phyloP scores from a whole-genome alignment of 2,329 filamentous ascomycete species.

The Cladosporium austrohemisphaericum region DNA sequence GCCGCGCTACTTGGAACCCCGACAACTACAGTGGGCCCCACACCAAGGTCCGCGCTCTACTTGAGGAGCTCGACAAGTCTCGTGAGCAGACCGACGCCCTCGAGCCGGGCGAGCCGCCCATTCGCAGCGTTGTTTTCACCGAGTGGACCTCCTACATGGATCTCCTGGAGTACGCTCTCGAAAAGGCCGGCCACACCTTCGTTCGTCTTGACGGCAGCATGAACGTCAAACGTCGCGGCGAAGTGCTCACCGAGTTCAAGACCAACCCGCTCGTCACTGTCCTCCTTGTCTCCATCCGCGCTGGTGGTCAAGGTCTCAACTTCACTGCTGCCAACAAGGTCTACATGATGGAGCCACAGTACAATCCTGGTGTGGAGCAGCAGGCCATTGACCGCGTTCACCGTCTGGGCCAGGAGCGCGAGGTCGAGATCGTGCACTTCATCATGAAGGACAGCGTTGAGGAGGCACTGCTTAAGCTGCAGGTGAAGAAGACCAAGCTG shows the following conservation, averaged over 20 bases:
- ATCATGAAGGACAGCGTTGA: conserved; percentile 91
- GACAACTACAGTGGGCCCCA: conserved; percentile 78
- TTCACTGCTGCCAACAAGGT: conserved; percentile 80
- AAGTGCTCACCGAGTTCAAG: conserved; percentile 73
- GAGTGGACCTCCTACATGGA: conserved; percentile 95
- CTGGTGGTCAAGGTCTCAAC: conserved; percentile 87
- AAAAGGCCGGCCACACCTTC: conserved; percentile 62
- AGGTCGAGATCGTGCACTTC: conserved; percentile 80
- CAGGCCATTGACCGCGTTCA: conserved; percentile 94
- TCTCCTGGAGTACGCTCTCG: conserved; percentile 79
- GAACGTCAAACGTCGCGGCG: conserved; percentile 67
- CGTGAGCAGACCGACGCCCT: conserved; percentile 59
- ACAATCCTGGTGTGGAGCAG: conserved; percentile 90
- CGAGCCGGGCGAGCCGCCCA: conserved; percentile 62
- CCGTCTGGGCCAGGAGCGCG: conserved; percentile 82
- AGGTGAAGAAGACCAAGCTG: conserved; percentile 87
- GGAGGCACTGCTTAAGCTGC: conserved; percentile 84
- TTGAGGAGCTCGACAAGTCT: conserved; percentile 67
- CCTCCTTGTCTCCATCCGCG: conserved; percentile 87
- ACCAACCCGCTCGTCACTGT: conserved; percentile 68
- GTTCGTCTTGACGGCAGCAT: conserved; percentile 89
- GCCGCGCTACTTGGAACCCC: conserved; percentile 55
- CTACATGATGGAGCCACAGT: conserved; percentile 98
- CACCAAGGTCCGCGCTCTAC: conserved; percentile 81
- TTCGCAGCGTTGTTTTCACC: conserved; percentile 84